Base-by-base conservation (phyloP, 257 asterid species). In the Ballota nigra region DNA sequence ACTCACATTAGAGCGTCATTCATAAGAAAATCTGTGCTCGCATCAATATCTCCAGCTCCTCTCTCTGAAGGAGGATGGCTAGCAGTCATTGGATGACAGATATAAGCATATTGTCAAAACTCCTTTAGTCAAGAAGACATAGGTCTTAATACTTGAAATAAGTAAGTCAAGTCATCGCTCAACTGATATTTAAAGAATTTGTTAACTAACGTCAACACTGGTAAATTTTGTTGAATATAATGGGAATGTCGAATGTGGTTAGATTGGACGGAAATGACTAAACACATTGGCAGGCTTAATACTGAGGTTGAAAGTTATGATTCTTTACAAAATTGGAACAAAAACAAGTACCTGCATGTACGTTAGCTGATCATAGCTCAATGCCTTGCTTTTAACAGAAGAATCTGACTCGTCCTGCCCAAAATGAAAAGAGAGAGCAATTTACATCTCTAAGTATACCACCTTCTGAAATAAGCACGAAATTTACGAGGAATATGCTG, bases 11-110 rank as follows among this genome's bases (percentile, higher is more conserved):
- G n/a, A n/a, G n/a, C n/a, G n/a, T n/a, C n/a, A n/a, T n/a, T n/a
- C n/a, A n/a, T n/a, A n/a, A n/a, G n/a, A n/a, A n/a, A n/a, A n/a
- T n/a, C n/a, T n/a, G n/a, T n/a, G n/a, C n/a, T n/a, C n/a, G n/a
- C n/a, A 92, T 86, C 87, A 92, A 45, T 76, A n/a, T 95, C 99
- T 78, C 98, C 98, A 9, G 99, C 92, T 51, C n/a, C 96, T 92
- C 69, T 92, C 98, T 51, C 99, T 92, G 86, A 78, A n/a, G n/a
- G n/a, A n/a, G n/a, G n/a, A n/a, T n/a, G n/a, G n/a, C n/a, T n/a
- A n/a, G n/a, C n/a, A n/a, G n/a, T n/a, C n/a, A n/a, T n/a, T n/a
- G n/a, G n/a, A n/a, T n/a, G 51, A 71, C 41, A 79, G 71, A 83
- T n/a, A n/a, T n/a, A n/a, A n/a, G n/a, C n/a, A 78, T 41, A 52